A percentile compares a stretch with the other conserved stretches of the same genome.
Conservation (phyloP, 2,329 filamentous ascomycete species). For the Alternaria ethzedia region DNA sequence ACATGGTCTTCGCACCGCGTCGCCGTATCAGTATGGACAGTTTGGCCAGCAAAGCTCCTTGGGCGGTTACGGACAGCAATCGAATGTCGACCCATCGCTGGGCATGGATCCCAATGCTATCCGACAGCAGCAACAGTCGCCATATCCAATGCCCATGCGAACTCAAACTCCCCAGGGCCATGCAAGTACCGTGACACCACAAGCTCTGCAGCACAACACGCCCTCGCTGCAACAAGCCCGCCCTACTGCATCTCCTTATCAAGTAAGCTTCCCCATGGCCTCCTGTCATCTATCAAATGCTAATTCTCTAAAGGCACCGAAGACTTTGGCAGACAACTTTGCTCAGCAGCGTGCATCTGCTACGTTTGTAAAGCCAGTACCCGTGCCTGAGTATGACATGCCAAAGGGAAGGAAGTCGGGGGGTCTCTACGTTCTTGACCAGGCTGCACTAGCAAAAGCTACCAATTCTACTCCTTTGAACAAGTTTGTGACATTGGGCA, state of each 20-base stretch:
- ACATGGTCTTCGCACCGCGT: slow-evolving; percentile 34
- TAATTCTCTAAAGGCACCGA: slow-evolving; percentile 34
- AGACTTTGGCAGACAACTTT: slow-evolving; percentile 36
- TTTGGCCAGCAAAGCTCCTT: slow-evolving; percentile 33
- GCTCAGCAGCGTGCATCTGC: slow-evolving; percentile 25
- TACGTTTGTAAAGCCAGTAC: slow-evolving; percentile 28
- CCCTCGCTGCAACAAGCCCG: slow-evolving; percentile 24
- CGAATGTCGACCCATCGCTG: slow-evolving; percentile 38
- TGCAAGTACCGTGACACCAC: slow-evolving; percentile 36
- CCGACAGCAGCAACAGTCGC: slow-evolving; percentile 40
- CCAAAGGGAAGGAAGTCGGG: slow-evolving; percentile 47
- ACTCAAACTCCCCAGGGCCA: slow-evolving; percentile 32
- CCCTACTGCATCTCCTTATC: slow-evolving; percentile 32
- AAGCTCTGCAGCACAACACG: slow-evolving; percentile 37
- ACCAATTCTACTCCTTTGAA: slow-evolving; percentile 54
- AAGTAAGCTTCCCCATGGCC: slow-evolving; percentile 29
- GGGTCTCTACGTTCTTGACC: slow-evolving; percentile 52
- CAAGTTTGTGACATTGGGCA: slow-evolving; percentile 53
- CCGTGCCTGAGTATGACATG: slow-evolving; percentile 40
- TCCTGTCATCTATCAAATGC: not conserved
- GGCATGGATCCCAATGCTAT: slow-evolving; percentile 30
- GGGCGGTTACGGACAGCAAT: slow-evolving; percentile 31
- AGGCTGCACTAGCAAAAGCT: slow-evolving; percentile 49
- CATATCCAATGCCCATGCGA: slow-evolving; percentile 37
- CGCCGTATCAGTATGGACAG: slow-evolving; percentile 43